Evolutionary conservation across 2,329 filamentous ascomycete genomes (phyloP), one percentile per base, ranked within the genome.

Genomic region (Cercospora berteroae): DNA sequence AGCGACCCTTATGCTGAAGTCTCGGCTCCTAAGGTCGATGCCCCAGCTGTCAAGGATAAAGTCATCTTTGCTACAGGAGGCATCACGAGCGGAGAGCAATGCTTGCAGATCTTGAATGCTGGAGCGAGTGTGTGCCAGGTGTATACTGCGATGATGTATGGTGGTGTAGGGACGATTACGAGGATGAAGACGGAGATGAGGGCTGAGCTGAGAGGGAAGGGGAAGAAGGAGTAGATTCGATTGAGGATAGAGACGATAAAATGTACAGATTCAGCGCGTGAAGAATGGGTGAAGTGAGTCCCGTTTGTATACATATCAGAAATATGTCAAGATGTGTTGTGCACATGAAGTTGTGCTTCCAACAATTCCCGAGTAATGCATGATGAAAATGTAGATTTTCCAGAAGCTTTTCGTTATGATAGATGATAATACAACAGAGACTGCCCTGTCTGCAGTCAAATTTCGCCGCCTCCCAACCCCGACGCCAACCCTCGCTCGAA

Each of bases 11-110:
- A 63, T 18, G 61, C 61, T 3, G 50, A 57, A 44, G n/a, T 57
- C n/a, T 44, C 63, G 2, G 63, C 56, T 23, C 66, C 63, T 33
- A 61, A 60, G 31, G 29, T 64, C n/a, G 60, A 57, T 69, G 27
- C 20, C 70, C 82, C 67, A 85, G 85, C 52, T n/a, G 52, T 57
- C 2, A 63, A 63, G 20, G 60, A 55, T 58, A 97, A 97, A 81
- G 89, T 93, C 62, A 90, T 99, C 68, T 98, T 98, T 77, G 94
- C 94, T 0, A 95, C 93, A 0, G 95, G 95, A 0, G 95, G 95
- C 18, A 94, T 99, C 76, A 95, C 91, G 1, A 94, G 90, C 71
- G 95, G 95, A 4, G 85, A 90, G 70, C 90, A 98, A 80, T 96
- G 93, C 8, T 82, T 92, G 13, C 85, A 91, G 80, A 87, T 94